phyloP scores from a whole-genome alignment of 441 rosid species.

The Pelargonium myrrhifolium region DNA sequence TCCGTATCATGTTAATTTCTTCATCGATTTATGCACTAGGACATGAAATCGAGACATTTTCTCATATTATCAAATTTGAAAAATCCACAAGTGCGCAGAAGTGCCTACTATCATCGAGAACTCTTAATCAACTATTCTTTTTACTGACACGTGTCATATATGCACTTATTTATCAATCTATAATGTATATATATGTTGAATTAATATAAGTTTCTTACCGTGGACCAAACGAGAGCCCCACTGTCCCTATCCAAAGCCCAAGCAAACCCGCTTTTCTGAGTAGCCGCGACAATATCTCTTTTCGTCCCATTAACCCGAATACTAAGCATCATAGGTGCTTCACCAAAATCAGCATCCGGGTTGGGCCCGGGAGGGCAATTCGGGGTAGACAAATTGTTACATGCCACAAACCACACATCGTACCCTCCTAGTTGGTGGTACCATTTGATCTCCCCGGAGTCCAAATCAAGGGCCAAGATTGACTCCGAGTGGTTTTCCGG shows the following conservation, averaged over 20 bases:
- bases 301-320: slow-evolving; percentile 11
- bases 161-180: no score
- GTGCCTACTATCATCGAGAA: no score
- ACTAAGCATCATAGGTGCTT: slow-evolving; percentile 31
- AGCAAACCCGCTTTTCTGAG: slow-evolving; percentile 39
- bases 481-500: slow-evolving; percentile 24
- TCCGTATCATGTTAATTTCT: no score
- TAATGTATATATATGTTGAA: not conserved
- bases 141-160: no score
- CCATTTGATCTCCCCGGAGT: slow-evolving; percentile 24
- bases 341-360: slow-evolving; percentile 35
- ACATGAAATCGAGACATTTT: no score
- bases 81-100: no score
- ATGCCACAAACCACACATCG: slow-evolving; percentile 32
- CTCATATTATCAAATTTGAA: no score
- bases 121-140: no score
- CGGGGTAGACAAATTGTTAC: slow-evolving; percentile 25
- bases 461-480: slow-evolving; percentile 13
- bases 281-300: slow-evolving; percentile 32
- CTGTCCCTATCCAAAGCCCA: slow-evolving; percentile 35
- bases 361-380: slow-evolving; percentile 35
- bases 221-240: slow-evolving; percentile 33
- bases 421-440: slow-evolving; percentile 29
- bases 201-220: slow-evolving; percentile 20
- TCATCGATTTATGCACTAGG: no score